Base-by-base conservation (phyloP, 331 rosid genomes). In the Rosa hybrid region DNA sequence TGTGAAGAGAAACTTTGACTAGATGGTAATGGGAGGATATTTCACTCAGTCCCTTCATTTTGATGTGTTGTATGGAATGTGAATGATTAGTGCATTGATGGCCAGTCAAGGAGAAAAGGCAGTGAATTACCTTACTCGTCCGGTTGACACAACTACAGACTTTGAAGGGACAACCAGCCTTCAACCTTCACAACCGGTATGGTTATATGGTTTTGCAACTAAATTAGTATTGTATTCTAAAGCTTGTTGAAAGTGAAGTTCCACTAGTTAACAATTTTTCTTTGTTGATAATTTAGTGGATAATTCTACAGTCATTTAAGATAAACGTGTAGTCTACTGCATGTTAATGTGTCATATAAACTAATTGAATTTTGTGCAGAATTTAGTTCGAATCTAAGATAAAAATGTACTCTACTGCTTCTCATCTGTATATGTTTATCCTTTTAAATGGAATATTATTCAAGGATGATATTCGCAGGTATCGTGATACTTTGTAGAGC, bases 101-200 rank as follows among this genome's bases (percentile, higher is more conserved):
- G 97, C 98, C 74, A 82, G 83, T 89, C 96, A 88, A 89, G 97
- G 93, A 71, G 99, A 93, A 86, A 88, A 91, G 85, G 84, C 83
- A 82, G 97, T 94, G 38, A 93, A 88, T 82, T 95, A 95, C 86
- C 97, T 94, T 78, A 88, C 86, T 72, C 99, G 99, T 69, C 98
- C 98, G 1, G 99, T 95, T 75, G 99, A 95, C 86, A 91, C 97
- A 71, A 86, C 92, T 71, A 90, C 98, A 50, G 98, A 95, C 82
- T 92, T 95, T 86, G 98, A 93, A 84, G 99, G 99, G 77, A 91
- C 99, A 77, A 81, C 97, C 78, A 95, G 87, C 83, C 85, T 95
- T 85, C 98, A 92, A 83, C 89, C 95, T 81, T 63, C 97, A 74
- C 98, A 90, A 83, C 83, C 90, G 89, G 99, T 94, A 88, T 46